Evolutionary conservation across 768 basidiomycete species (phyloP), one percentile per base, ranked within the genome.

Genomic region (Collybia mongolica): DNA sequence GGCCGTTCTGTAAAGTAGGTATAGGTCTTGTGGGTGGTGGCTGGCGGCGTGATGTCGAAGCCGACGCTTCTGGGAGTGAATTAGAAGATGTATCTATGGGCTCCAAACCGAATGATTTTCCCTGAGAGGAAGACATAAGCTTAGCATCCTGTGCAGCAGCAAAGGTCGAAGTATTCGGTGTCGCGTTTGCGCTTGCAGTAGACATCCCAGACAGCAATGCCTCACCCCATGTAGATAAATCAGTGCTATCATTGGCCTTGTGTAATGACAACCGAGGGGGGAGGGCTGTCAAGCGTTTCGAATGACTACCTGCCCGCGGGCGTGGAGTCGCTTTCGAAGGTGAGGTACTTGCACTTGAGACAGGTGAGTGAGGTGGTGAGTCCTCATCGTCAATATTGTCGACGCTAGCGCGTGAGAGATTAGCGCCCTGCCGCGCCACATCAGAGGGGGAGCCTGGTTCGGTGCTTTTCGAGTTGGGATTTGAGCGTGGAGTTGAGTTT

Each of bases 231-330:
- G 72, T 71, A 8, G 73, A 70, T 22, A 83, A 66, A 53, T 76
- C 81, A 11, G 65, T 60, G 48, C 63, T 65, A 39, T 67, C 68
- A 35, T 78, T 75, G 29, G 71, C 70, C 40, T 66, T 64, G 51
- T 81, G 79, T 23, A 83, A 67, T 4, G 82, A 83, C 24, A 85
- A 58, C 12, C 83, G 75, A 9, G 83, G 83, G 0, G 83, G 78
- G 18, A 68, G 59, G 1, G 65, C 64, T 2, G 63, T 62, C 3
- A 65, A 61, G 29, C 64, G 59, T 48, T 67, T 66, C 44, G 51
- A 35, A 41, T 46, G 51, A 29, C 44, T 53, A 35, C 54, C 47
- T 7, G 44, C 32, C n/a, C n/a, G 23, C 22, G 38, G 49, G 12
- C 32, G 39, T 15, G 52, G 22, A 46, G 40, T 23, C 12, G 40